Evolutionary conservation across 306 rosid genomes (phyloP), one percentile per base, ranked within the genome.

Genomic region (Pyrus betulifolia): DNA sequence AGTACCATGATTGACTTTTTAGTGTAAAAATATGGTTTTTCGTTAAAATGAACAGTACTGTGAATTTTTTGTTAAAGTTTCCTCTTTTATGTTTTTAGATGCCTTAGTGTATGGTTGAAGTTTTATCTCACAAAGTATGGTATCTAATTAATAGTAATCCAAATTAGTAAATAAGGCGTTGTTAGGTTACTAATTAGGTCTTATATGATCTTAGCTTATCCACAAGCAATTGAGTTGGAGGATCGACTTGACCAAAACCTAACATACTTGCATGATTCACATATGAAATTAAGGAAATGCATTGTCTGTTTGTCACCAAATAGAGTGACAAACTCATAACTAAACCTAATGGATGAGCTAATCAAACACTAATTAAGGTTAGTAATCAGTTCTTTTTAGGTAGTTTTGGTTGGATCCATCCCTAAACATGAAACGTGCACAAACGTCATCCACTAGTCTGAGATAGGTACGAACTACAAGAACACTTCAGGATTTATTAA

Each of bases 361-460:
- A 80, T 70, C 38, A 78, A 74, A 52, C 80, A 67, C 67, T 64
- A 35, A 52, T 49, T 61, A 38, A 59, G 67, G 74, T 58, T 71
- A 57, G 66, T 69, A 25, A 77, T 66, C 71, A 66, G 72, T 81
- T 70, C 71, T 77, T 89, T 88, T 83, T 69, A 83, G 86, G 88
- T 76, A 75, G 74, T 69, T n/a, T 83, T 30, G 84, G 84, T 78
- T 81, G 78, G 75, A 63, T 82, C 75, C 79, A 79, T 78, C 68
- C 71, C 79, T 68, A 67, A 85, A 81, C 81, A 76, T 76, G 80
- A 85, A 67, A 86, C 69, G 85, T 79, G 84, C 79, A 65, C 74
- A 74, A 79, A 67, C 75, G 81, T 77, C 86, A 71, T 79, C 96
- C 91, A 87, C 90, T 81, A 74, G 62, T 73, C 49, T 62, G 63